phyloP scores from a whole-genome alignment of 1,139 yeast species.

The Candida tetrigidarum region DNA sequence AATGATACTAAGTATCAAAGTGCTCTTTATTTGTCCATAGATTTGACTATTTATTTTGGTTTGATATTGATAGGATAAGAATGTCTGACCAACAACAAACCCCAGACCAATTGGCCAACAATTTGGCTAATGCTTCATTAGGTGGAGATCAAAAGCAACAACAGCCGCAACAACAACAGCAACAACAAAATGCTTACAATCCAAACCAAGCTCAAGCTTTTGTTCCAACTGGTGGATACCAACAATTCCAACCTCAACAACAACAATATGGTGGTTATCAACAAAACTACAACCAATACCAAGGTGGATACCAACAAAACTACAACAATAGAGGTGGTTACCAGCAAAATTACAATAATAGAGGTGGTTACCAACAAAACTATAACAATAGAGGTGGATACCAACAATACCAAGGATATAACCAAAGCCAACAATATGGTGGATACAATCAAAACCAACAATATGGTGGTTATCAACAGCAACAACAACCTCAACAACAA shows the following conservation, averaged over 20 bases:
- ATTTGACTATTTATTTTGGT: background rate
- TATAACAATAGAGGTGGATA: slow-evolving; percentile 16
- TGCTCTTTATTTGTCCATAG: background rate
- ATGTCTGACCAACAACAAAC: slow-evolving; percentile 54
- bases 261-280: slow-evolving; percentile 28
- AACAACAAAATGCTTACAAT: slow-evolving; percentile 16
- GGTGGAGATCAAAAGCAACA: slow-evolving; percentile 24
- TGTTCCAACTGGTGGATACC: slow-evolving; percentile 21
- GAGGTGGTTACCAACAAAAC: slow-evolving; percentile 33
- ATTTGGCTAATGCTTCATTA: slow-evolving; percentile 53
- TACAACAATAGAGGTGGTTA: slow-evolving; percentile 29
- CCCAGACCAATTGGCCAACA: slow-evolving; percentile 58
- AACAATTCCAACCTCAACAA: slow-evolving; percentile 21
- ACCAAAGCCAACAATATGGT: slow-evolving; percentile 11
- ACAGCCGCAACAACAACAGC: slow-evolving; percentile 22
- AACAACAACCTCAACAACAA: slow-evolving; percentile 22
- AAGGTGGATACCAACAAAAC: slow-evolving; percentile 24
- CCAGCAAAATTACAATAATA: slow-evolving; percentile 21
- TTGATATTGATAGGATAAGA: background rate
- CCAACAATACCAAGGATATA: slow-evolving; percentile 18
- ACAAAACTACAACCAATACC: slow-evolving; percentile 21
- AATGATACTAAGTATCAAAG: background rate
- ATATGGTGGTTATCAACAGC: slow-evolving; percentile 14
- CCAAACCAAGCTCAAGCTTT: slow-evolving; percentile 12
- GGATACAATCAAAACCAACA: slow-evolving; percentile 10